Base-by-base conservation (phyloP, 2,329 filamentous ascomycete genomes). In the Nemania sp. region DNA sequence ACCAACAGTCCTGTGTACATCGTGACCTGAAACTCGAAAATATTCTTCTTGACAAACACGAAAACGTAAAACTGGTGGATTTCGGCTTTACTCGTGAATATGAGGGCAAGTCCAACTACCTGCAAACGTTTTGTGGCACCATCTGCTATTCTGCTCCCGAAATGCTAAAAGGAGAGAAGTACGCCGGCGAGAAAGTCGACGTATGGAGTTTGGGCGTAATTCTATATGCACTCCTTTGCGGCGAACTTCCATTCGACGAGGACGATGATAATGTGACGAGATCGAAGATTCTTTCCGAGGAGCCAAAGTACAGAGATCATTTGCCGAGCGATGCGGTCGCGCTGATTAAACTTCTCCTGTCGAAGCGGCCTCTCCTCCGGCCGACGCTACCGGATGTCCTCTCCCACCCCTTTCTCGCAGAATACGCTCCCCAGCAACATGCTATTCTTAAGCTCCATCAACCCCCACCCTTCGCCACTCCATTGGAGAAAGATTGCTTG, bases 11-110 rank as follows among this genome's bases (percentile, higher is more conserved):
- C 5, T 99, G 94, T 69, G 94, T 99, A 28, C 94, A 99, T 72
- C 90, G 94, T 64, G 94, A 99, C 70, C 77, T 99, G 49, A 99
- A 99, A 73, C 81, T 99, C 66, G 94, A 99, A 70, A 96, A 96
- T 68, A 97, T 99, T 54, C 77, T 99, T 40, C 81, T 99, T 63
- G 94, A 99, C 76, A 97, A 95, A 72, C 82, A 97, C 68, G 93
- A 95, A 69, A 96, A 97, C 67, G 94, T 99, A 63, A 99, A 99
- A 75, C 77, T 99, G 56, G 93, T 95, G 63, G 94, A 99, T 71
- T 99, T 99, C 75, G 94, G 94, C 15, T 99, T 99, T 69, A 99
- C 94, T 9, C 82, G 94, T 61, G 94, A 99, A 74, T 99, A 99
- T 71, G 91, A 97, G 72, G 93, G 93, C 56, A 91, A 95, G 65